Evolutionary conservation across 148 eudicot species (phyloP).

Genomic region (Dianthus caryophyllus): DNA sequence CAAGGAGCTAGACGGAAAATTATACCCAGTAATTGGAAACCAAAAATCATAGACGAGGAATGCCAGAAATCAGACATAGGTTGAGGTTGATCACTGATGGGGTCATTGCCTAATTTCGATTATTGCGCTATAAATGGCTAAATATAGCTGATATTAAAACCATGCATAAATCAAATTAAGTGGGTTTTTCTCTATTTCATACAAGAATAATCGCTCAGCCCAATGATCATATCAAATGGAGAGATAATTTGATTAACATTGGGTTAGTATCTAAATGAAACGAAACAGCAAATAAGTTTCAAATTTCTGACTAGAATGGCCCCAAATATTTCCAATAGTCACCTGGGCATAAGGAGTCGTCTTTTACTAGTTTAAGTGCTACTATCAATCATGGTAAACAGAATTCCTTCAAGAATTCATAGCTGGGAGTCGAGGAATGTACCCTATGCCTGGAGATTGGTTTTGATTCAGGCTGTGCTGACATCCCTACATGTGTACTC

Average conservation of each 20-base stretch:
- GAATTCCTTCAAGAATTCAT: too few relatives aligned
- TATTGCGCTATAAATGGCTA: too few relatives aligned
- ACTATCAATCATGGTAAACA: too few relatives aligned
- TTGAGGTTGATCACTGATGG: too few relatives aligned
- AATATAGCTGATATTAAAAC: too few relatives aligned
- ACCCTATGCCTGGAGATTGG: too few relatives aligned
- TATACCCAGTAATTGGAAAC: background rate
- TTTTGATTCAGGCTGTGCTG: too few relatives aligned
- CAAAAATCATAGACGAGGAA: background rate
- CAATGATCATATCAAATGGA: background rate
- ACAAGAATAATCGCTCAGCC: background rate
- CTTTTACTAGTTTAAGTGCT: too few relatives aligned
- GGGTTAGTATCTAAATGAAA: background rate
- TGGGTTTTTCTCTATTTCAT: background rate
- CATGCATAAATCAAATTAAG: background rate
- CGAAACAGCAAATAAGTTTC: background rate
- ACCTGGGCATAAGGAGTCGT: background rate
- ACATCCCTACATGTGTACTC: too few relatives aligned
- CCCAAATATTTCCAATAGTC: background rate
- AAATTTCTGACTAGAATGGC: background rate
- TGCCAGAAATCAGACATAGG: background rate
- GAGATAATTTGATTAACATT: background rate
- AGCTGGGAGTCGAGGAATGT: too few relatives aligned
- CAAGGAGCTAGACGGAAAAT: background rate
- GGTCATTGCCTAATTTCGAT: too few relatives aligned